Evolutionary conservation across 768 basidiomycete genomes (phyloP), one percentile per base, ranked within the genome.

Genomic region (Melanogaster broomeanus): DNA sequence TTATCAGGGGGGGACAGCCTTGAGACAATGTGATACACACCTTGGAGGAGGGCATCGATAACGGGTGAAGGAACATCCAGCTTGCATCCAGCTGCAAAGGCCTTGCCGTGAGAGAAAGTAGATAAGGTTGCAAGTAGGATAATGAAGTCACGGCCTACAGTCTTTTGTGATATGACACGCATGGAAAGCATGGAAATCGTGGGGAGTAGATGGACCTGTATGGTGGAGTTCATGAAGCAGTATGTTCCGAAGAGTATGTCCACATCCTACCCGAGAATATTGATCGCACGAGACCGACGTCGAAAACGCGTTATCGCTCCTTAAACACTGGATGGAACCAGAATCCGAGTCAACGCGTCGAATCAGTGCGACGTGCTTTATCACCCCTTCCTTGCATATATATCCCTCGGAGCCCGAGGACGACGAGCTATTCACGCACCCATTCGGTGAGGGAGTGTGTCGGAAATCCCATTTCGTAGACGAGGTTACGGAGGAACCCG

Each of bases 161-260:
- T 19, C 6, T 25, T 44, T n/a, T 28, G 48, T 61, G 34, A 67
- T 58, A 54, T 45, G 61, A n/a, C n/a, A n/a, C n/a, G n/a, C n/a
- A n/a, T 45, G 41, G 42, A 24, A 45, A 46, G 51, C 18, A 39
- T 24, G 25, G 33, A 28, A 0, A 45, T 18, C 0, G 9, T 43
- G 42, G 45, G 42, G 25, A 15, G 15, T 27, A 45, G 58, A 63
- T 66, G 65, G 61, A 82, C 91, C 81, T 98, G 96, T 10, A 98
- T 74, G 3, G 93, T 93, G 12, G 96, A 94, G 67, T 98, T 96
- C 85, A 98, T 90, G 75, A 97, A 98, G 65, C 96, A 98, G 58
- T 96, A 90, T 46, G 93, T 96, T 11, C 95, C 95, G 8, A 93
- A 95, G 33, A 95, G 38, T 27, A 10, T 37, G 42, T 22, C 57